Evolutionary conservation across 2,329 filamentous ascomycete species (phyloP).

Genomic region (Alternaria rosae): DNA sequence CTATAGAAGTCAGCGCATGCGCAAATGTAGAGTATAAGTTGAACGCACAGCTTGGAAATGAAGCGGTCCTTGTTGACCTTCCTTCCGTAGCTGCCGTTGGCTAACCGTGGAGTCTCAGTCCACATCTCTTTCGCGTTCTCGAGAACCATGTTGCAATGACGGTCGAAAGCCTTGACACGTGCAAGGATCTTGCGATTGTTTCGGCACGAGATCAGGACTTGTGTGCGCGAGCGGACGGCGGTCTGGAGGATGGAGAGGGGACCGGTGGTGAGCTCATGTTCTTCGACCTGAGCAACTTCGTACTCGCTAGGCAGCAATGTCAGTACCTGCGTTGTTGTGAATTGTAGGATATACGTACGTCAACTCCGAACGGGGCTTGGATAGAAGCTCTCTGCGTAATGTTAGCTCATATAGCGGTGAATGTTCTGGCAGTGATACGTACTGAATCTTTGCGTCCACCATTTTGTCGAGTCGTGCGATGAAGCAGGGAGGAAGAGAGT

Average conservation of each 20-base stretch:
- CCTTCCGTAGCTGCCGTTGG: constrained; percentile 85
- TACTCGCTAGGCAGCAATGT: constrained; percentile 71
- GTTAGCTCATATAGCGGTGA: constrained; percentile 28
- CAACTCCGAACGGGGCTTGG: constrained; percentile 87
- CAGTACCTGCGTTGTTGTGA: constrained; percentile 18
- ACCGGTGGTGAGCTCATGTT: constrained; percentile 80
- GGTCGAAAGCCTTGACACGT: constrained; percentile 96
- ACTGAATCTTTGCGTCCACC: constrained; percentile 57
- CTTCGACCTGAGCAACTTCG: constrained; percentile 82
- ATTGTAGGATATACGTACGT: constrained; percentile 68
- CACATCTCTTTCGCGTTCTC: constrained; percentile 99
- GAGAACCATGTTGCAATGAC: constrained; percentile 98
- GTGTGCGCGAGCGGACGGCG: constrained; percentile 90
- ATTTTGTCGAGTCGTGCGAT: constrained; percentile 19
- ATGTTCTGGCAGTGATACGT: constrained; percentile 19
- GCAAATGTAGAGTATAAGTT: neutral
- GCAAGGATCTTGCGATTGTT: constrained; percentile 98
- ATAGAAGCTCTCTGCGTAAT: constrained; percentile 77
- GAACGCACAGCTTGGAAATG: constrained; percentile 90
- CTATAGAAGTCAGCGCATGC: constrained; percentile 53
- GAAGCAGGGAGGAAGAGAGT: neutral
- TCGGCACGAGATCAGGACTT: constrained; percentile 95
- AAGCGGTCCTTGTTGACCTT: constrained; percentile 98
- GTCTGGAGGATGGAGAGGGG: constrained; percentile 95
- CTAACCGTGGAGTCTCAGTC: constrained; percentile 88